Percentiles rank a stretch among this genome's conserved stretches.
phyloP scores from a whole-genome alignment of 2,329 filamentous ascomycete genomes.

The Pestalotiopsis sp. region DNA sequence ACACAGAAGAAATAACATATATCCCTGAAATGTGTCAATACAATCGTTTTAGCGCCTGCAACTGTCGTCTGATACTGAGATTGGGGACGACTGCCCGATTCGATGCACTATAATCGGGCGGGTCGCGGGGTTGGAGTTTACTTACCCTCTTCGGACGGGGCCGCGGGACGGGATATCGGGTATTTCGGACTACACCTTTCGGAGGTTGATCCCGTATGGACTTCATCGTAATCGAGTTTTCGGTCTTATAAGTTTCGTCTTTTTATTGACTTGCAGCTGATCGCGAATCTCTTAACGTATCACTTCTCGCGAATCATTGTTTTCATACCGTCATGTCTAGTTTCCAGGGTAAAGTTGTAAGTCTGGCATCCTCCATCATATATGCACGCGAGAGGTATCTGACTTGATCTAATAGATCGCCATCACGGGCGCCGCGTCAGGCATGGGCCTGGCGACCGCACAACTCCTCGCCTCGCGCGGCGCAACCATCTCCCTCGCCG shows the following conservation, averaged over 20 bases:
- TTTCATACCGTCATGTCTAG: background rate
- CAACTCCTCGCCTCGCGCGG: conserved; percentile 43
- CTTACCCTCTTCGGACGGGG: background rate
- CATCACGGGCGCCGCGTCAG: conserved; percentile 48
- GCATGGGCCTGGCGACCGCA: conserved; percentile 51
- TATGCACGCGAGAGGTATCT: background rate
- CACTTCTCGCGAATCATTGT: background rate
- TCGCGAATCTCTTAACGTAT: background rate
- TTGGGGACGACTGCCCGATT: background rate
- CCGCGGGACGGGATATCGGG: background rate
- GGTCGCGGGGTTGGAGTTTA: background rate
- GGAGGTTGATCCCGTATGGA: background rate
- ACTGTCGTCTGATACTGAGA: too few relatives aligned
- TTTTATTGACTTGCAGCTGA: background rate
- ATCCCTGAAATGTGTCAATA: too few relatives aligned
- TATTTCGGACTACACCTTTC: background rate
- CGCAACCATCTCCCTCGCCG: conserved; percentile 48
- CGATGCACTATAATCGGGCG: background rate
- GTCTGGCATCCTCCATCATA: background rate
- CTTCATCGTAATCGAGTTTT: too few relatives aligned
- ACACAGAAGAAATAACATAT: too few relatives aligned
- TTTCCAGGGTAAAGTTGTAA: conserved; percentile 8
- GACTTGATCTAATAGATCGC: conserved; percentile 30
- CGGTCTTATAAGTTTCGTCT: background rate
- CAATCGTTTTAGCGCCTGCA: too few relatives aligned